Evolutionary conservation across 805 yeast genomes (phyloP).

Genomic region (Ogataea paradorogensis): DNA sequence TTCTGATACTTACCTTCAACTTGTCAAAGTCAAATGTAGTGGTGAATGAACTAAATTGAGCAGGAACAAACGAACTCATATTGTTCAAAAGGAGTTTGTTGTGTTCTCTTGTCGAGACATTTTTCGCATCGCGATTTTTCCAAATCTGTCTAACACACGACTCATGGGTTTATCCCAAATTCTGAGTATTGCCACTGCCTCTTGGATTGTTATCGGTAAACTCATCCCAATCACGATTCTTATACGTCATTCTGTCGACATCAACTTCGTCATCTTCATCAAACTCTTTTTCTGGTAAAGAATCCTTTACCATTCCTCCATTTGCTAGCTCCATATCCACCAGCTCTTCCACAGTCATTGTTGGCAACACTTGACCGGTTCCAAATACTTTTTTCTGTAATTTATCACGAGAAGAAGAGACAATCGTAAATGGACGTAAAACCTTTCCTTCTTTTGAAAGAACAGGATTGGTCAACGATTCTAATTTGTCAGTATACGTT

Average conservation of each 20-base stretch:
- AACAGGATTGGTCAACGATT: constrained; percentile 47
- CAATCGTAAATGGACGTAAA: constrained; percentile 77
- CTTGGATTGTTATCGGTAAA: constrained; percentile 81
- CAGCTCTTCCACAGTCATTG: constrained; percentile 91
- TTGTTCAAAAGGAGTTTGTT: constrained; percentile 1
- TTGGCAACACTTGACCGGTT: constrained; percentile 89
- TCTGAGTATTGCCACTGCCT: constrained; percentile 85
- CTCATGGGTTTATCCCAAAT: constrained; percentile 42
- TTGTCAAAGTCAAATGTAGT: constrained; percentile 33
- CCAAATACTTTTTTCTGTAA: constrained; percentile 71
- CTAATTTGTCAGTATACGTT: constrained; percentile 65
- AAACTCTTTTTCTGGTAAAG: constrained; percentile 40
- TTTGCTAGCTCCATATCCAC: constrained; percentile 80
- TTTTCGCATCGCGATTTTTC: constrained; percentile 8
- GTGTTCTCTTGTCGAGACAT: constrained; percentile 3
- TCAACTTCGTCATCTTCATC: constrained; percentile 63
- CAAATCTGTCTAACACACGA: constrained; percentile 4
- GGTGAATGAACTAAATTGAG: constrained; percentile 34
- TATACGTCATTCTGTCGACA: constrained; percentile 65
- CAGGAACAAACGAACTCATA: constrained; percentile 36
- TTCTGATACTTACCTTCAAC: constrained; percentile 26
- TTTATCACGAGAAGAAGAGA: constrained; percentile 50
- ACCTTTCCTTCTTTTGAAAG: constrained; percentile 75
- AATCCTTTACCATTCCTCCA: constrained; percentile 69
- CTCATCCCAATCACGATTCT: constrained; percentile 88